A percentile compares a stretch with the other conserved stretches of the same genome.
Evolutionary conservation across 2,329 filamentous ascomycete species (phyloP).

Genomic region (Tolypocladium nubicola): DNA sequence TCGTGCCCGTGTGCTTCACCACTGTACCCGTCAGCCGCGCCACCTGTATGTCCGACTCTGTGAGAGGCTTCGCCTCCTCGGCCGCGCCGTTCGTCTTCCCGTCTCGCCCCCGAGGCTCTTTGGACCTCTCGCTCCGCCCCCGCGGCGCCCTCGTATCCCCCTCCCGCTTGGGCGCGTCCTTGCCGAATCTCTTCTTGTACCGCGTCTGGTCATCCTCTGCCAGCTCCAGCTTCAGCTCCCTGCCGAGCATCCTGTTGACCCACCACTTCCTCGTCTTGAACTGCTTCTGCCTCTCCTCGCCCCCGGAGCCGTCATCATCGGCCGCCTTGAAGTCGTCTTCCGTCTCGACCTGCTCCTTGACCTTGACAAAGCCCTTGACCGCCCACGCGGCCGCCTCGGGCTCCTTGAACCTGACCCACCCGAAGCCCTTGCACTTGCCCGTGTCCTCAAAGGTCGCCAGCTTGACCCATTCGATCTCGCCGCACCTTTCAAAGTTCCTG

Average conservation of each 20-base stretch:
- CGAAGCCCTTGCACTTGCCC: conserved; percentile 96
- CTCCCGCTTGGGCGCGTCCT: conserved; percentile 39
- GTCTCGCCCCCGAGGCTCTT: conserved; percentile 5
- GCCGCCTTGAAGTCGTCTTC: conserved; percentile 49
- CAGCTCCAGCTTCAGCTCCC: conserved; percentile 78
- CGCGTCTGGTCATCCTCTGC: conserved; percentile 82
- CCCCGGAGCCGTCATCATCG: conserved; percentile 26
- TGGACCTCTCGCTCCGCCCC: conserved; percentile 28
- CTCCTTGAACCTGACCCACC: conserved; percentile 85
- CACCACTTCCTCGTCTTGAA: conserved; percentile 63
- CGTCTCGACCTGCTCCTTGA: conserved; percentile 54
- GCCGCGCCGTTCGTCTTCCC: conserved; percentile 6
- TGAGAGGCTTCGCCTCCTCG: conserved; percentile 25
- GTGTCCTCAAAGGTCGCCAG: conserved; percentile 93
- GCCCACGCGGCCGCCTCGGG: conserved; percentile 57
- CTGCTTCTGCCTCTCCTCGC: conserved; percentile 34
- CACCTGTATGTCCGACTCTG: conserved; percentile 35
- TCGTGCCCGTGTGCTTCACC: conserved; percentile 68
- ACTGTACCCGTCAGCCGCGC: conserved; percentile 69
- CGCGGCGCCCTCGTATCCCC: conserved; percentile 14
- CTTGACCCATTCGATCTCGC: conserved; percentile 71
- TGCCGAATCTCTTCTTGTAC: conserved; percentile 91
- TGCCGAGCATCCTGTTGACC: conserved; percentile 73
- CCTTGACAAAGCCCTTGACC: conserved; percentile 70
- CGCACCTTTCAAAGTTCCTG: conserved; percentile 77